These are phyloP conservation scores for Phoma herbarum DNA, from an alignment of 2,329 filamentous ascomycete species.

Conservation along the genomic window DNA sequence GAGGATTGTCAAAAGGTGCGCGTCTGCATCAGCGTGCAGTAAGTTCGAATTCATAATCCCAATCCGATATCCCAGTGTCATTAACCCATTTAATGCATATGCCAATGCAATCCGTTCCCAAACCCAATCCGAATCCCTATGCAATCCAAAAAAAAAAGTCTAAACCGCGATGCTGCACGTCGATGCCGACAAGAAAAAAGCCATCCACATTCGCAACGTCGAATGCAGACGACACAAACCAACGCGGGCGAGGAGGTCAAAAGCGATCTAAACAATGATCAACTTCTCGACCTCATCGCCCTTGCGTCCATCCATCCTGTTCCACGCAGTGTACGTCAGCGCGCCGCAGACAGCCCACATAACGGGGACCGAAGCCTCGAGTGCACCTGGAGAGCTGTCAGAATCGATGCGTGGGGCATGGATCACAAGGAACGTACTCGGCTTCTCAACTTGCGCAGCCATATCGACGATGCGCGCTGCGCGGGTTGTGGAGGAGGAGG, in stretches of 20 bases:
- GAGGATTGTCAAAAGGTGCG: too few species aligned
- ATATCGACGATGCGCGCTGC: constrained; percentile 43
- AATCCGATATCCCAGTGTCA: not conserved
- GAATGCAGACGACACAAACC: too few species aligned
- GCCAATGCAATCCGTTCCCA: constrained; percentile 4
- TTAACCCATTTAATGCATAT: constrained; percentile 9
- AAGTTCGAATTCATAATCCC: not conserved
- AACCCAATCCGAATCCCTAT: not conserved
- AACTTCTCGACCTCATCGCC: constrained; percentile 44
- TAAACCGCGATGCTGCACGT: not conserved
- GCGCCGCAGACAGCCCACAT: constrained; percentile 44
- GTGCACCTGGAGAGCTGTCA: constrained; percentile 19
- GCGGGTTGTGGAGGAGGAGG: constrained; percentile 32
- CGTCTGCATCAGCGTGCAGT: not conserved
- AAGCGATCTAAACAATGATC: constrained; percentile 28
- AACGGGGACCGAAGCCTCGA: constrained; percentile 44
- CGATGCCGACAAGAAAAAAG: not conserved
- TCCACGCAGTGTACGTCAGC: constrained; percentile 41
- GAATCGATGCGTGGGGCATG: too few species aligned
- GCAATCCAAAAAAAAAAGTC: constrained; percentile 2
- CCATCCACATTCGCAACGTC: too few species aligned
- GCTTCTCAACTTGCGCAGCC: constrained; percentile 43
- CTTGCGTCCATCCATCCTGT: constrained; percentile 39
- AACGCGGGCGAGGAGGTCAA: too few species aligned
- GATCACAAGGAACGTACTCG: constrained; percentile 26